Conservation (phyloP, 2,329 filamentous ascomycete genomes). For the Coniochaeta prunicola region DNA sequence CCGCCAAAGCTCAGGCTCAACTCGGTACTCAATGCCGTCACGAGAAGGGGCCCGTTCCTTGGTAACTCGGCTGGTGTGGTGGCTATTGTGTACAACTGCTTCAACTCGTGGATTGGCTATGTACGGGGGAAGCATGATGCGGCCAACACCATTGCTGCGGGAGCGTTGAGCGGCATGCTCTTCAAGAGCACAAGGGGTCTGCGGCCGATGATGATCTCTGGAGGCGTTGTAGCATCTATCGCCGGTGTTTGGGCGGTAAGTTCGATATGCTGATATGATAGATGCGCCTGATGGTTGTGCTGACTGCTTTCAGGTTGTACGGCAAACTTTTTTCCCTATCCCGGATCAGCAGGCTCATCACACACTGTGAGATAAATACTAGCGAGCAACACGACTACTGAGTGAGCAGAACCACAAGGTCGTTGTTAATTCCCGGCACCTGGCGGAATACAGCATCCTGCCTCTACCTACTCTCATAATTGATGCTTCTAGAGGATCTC, state of each 20-base stretch:
- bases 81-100: constrained; percentile 90
- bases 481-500: neutral
- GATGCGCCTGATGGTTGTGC: constrained; percentile 1
- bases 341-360: constrained; percentile 18
- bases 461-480: neutral
- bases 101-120: constrained; percentile 79
- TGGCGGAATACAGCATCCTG: neutral
- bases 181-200: constrained; percentile 94
- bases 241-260: constrained; percentile 89
- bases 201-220: constrained; percentile 90
- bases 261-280: neutral
- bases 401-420: neutral
- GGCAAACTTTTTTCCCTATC: constrained; percentile 34
- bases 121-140: constrained; percentile 81
- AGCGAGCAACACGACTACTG: neutral
- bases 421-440: neutral
- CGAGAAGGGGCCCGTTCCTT: constrained; percentile 84
- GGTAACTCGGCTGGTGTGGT: constrained; percentile 95
- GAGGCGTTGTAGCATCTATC: constrained; percentile 77
- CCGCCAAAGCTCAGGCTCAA: constrained; percentile 91
- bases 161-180: constrained; percentile 80
- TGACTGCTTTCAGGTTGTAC: constrained; percentile 17
- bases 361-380: neutral
- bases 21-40: constrained; percentile 90
- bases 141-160: constrained; percentile 79